Conservation (phyloP, 2,329 filamentous ascomycete species). For the Apiospora malaysiana region DNA sequence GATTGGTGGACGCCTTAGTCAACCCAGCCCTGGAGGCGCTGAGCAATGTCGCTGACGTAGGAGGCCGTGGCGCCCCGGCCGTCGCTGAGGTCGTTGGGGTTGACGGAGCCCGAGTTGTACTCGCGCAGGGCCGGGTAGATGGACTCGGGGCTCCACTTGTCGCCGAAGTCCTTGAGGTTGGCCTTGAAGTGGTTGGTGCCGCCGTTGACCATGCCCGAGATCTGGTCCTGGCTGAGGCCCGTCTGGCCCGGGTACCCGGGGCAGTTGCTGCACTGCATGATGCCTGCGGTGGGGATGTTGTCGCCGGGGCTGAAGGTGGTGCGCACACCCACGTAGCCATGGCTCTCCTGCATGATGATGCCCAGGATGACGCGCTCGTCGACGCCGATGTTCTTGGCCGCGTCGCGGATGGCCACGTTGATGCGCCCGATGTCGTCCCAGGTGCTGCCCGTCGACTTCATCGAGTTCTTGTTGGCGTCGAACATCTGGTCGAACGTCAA, state of each 20-base stretch:
- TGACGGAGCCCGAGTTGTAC: constrained; percentile 48
- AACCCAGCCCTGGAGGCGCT: constrained; percentile 44
- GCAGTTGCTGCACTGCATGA: constrained; percentile 47
- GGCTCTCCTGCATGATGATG: constrained; percentile 50
- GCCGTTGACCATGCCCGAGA: constrained; percentile 41
- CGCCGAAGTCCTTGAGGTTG: constrained; percentile 37
- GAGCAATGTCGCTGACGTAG: constrained; percentile 48
- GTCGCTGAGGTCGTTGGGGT: constrained; percentile 43
- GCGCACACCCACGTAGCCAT: constrained; percentile 44
- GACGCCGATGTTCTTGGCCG: constrained; percentile 39
- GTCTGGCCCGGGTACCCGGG: constrained; percentile 42
- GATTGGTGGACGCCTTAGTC: constrained; percentile 32
- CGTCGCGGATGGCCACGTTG: constrained; percentile 39
- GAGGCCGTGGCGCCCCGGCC: constrained; percentile 41
- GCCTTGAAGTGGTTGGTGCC: constrained; percentile 38
- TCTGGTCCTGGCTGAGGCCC: constrained; percentile 40
- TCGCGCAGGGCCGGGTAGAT: constrained; percentile 47
- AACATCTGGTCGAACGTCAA: constrained; percentile 43
- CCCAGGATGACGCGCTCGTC: constrained; percentile 44
- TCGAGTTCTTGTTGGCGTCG: constrained; percentile 41
- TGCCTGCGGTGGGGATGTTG: constrained; percentile 41
- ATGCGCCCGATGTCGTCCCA: constrained; percentile 42
- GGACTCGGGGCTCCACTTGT: constrained; percentile 35
- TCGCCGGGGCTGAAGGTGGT: constrained; percentile 42
- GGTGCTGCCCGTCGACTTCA: constrained; percentile 40